These are phyloP conservation scores for Aspergillus kassunensis DNA, from an alignment of 495 filamentous ascomycete species.

Conservation along the genomic window DNA sequence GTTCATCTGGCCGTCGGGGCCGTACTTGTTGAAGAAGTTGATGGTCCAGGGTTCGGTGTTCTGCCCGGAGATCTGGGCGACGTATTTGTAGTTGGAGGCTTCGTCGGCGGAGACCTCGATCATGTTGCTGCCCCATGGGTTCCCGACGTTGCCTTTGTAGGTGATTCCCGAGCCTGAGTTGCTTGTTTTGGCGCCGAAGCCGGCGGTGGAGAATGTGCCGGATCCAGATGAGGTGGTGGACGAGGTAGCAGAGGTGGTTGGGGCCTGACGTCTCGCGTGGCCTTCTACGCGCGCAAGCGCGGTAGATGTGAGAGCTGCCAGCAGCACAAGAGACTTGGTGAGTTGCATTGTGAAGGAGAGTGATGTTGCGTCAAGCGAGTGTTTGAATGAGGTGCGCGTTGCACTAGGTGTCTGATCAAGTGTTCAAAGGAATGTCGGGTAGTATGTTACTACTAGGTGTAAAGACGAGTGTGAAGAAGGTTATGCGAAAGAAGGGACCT, in stretches of 20 bases:
- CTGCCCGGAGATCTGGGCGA: slow-evolving; percentile 41
- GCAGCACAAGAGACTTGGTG: slow-evolving; percentile 35
- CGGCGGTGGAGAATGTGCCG: slow-evolving; percentile 22
- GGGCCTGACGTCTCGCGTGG: slow-evolving; percentile 26
- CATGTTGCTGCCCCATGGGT: slow-evolving; percentile 52
- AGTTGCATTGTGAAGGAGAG: slow-evolving; percentile 29
- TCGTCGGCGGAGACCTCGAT: slow-evolving; percentile 34
- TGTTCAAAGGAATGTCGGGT: slow-evolving; percentile 7
- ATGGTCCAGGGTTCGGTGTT: slow-evolving; percentile 37
- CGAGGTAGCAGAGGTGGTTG: slow-evolving; percentile 18
- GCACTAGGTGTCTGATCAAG: slow-evolving; percentile 6
- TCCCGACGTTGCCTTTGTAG: slow-evolving; percentile 47
- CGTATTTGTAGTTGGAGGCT: slow-evolving; percentile 42
- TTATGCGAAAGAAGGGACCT: not conserved
- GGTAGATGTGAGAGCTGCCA: slow-evolving; percentile 32
- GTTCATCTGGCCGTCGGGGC: slow-evolving; percentile 31
- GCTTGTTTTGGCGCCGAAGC: slow-evolving; percentile 32
- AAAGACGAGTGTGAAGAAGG: not conserved
- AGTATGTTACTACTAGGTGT: not conserved
- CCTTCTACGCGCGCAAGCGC: slow-evolving; percentile 21
- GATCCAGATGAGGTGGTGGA: slow-evolving; percentile 7
- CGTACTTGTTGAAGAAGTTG: slow-evolving; percentile 53
- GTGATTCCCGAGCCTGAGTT: slow-evolving; percentile 20
- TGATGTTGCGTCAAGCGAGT: slow-evolving; percentile 8
- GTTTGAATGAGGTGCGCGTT: not conserved